phyloP scores from a whole-genome alignment of 306 rosid genomes.

The Fragaria vesca region DNA sequence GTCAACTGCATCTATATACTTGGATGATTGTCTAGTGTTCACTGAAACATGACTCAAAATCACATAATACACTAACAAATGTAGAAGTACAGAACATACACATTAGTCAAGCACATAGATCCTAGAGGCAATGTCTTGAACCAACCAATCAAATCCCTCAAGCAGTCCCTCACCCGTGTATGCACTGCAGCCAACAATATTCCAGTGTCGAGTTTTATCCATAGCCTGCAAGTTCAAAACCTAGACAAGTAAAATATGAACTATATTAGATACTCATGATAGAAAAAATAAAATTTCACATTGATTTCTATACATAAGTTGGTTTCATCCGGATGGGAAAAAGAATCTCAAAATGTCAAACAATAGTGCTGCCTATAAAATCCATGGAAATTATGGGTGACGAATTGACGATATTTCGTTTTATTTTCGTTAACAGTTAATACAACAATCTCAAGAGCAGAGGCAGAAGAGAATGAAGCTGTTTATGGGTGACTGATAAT shows the following conservation, averaged over 20 bases:
- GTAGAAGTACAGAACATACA: conserved; percentile 1
- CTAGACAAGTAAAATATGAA: conserved; percentile 22
- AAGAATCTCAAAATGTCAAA: neutral
- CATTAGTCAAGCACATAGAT: conserved; percentile 57
- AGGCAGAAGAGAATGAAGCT: neutral
- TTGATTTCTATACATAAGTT: neutral
- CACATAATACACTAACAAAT: neutral
- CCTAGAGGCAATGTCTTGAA: conserved; percentile 83
- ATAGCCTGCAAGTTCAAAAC: conserved; percentile 76
- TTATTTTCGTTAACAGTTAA: neutral
- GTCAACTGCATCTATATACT: neutral
- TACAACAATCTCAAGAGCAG: neutral
- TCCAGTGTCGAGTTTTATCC: conserved; percentile 79
- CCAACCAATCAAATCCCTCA: conserved; percentile 87
- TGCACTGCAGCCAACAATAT: conserved; percentile 83
- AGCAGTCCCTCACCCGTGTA: conserved; percentile 76
- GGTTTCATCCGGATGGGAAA: neutral
- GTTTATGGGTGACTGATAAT: neutral
- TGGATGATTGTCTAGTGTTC: neutral
- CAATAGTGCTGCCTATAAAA: neutral
- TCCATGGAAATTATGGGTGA: neutral
- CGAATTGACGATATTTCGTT: neutral
- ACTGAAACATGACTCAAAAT: neutral
- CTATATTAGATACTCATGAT: conserved; percentile 11
- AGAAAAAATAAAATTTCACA: neutral